Percentiles rank a stretch among this genome's conserved stretches.
Evolutionary conservation across 176 grass and related monocot species (phyloP).

Genomic region (Bothriochloa decipiens): DNA sequence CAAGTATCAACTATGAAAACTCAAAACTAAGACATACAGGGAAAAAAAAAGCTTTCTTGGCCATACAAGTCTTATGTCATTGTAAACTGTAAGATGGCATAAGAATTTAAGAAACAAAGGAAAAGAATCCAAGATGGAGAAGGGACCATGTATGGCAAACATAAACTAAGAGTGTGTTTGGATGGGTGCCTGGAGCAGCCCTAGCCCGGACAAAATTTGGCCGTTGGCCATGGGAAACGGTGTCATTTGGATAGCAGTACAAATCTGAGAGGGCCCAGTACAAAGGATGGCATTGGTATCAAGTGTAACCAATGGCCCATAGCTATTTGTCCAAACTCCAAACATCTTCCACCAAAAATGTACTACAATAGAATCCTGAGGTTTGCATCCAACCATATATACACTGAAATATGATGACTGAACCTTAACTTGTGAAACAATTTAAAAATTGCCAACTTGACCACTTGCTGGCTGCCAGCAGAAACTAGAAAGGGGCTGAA

Average conservation of each 20-base stretch:
- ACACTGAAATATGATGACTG: slow-evolving; percentile 1
- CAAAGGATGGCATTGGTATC: neutral
- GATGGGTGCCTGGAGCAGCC: neutral
- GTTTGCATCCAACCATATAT: slow-evolving; percentile 11
- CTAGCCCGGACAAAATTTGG: neutral
- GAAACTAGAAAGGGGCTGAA: slow-evolving; percentile 11
- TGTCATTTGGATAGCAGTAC: neutral
- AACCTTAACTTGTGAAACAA: neutral
- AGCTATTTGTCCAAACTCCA: neutral
- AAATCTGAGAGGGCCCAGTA: neutral
- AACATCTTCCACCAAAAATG: neutral
- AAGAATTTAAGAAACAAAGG: slow-evolving; percentile 19
- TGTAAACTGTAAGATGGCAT: neutral
- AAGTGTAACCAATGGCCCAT: neutral
- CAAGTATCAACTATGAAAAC: neutral
- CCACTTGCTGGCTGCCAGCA: neutral
- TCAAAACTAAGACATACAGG: neutral
- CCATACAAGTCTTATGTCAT: neutral
- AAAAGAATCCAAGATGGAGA: slow-evolving; percentile 15
- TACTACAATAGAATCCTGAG: neutral
- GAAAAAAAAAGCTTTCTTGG: neutral
- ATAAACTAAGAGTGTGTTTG: neutral
- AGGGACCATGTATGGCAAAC: neutral
- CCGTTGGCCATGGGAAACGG: neutral
- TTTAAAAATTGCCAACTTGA: neutral